Base-by-base conservation (phyloP, 2,329 filamentous ascomycete genomes). In the Pseudocercospora pini-densiflorae region DNA sequence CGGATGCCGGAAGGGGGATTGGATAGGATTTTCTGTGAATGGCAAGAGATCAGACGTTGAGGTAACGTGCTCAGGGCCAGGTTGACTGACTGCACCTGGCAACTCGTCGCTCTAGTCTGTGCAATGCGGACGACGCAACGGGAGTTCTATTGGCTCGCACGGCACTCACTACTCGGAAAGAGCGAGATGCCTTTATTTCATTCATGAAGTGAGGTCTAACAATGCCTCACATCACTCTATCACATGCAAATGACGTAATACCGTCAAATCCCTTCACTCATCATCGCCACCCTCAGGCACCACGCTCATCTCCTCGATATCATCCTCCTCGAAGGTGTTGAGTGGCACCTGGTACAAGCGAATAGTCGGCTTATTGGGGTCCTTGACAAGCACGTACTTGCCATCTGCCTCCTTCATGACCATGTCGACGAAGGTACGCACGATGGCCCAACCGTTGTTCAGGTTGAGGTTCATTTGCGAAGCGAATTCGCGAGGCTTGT, bases 391-490 rank as follows among this genome's bases (percentile, higher is more conserved):
- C 21, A 95, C 89, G 74, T 92, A 95, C 83, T 94, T 94, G 80
- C 90, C 91, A 58, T 79, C 77, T 9, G 68, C 69, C 73, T 93
- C 88, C 80, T 89, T 88, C 74, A 93, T 86, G 76, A 90, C 91
- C 91, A 98, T 96, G 81, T 99, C 95, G 74, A 93, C 92, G 77
- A 99, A 97, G 59, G 95, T 99, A 72, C 95, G 92, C 67, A 99
- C 95, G 72, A 99, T 98, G 80, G 95, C 95, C 95, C 95, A 99
- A 70, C 95, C 95, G 82, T 99, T 99, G 82, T 91, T 92, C 65
- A 98, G 87, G 76, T 94, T 96, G 76, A 99, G 83, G 84, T 97
- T 97, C 95, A 99, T 99, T 86, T 99, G 95, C 77, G 88, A 87
- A 70, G 95, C 95, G 75, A 99, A 98, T 79, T 99, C 96, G 75